phyloP scores from a whole-genome alignment of 2,329 filamentous ascomycete species.

The Ascochyta fabae region DNA sequence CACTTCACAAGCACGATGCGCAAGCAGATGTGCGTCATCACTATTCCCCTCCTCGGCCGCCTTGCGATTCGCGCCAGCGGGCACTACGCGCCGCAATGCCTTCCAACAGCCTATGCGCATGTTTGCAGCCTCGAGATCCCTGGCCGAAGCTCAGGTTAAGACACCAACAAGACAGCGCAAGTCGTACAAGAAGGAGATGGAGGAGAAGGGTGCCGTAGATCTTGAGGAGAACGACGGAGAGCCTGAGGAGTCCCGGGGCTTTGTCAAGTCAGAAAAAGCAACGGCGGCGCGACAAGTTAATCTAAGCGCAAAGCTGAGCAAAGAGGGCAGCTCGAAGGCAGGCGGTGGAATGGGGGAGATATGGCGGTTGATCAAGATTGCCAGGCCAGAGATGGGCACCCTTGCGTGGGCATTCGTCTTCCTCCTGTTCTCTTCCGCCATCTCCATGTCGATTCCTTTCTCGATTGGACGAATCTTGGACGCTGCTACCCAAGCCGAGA shows the following conservation, averaged over 20 bases:
- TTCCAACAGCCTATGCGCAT: conserved; percentile 33
- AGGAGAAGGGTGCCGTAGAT: conserved; percentile 44
- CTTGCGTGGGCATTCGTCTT: conserved; percentile 83
- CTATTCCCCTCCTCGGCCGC: conserved; percentile 19
- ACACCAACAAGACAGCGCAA: conserved; percentile 29
- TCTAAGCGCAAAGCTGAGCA: conserved; percentile 83
- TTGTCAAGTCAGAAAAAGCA: conserved; percentile 81
- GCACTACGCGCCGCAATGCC: conserved; percentile 35
- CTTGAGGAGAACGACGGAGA: conserved; percentile 51
- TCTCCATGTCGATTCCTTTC: conserved; percentile 96
- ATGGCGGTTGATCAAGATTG: conserved; percentile 87
- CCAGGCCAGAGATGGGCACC: conserved; percentile 80
- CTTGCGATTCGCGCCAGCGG: conserved; percentile 24
- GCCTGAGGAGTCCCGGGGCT: conserved; percentile 67
- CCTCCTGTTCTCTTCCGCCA: conserved; percentile 84
- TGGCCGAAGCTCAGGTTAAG: conserved; percentile 36
- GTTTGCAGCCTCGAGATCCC: conserved; percentile 36
- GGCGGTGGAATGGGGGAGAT: conserved; percentile 73
- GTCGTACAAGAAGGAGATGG: conserved; percentile 50
- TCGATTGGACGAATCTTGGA: conserved; percentile 96
- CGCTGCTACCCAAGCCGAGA: conserved; percentile 76
- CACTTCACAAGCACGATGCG: background rate
- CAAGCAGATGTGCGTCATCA: conserved; percentile 18
- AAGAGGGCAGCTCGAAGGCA: conserved; percentile 54
- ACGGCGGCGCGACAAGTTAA: conserved; percentile 88